These are phyloP conservation scores for Baudoinia panamericana DNA, from an alignment of 495 filamentous ascomycete species.

Conservation along the genomic window DNA sequence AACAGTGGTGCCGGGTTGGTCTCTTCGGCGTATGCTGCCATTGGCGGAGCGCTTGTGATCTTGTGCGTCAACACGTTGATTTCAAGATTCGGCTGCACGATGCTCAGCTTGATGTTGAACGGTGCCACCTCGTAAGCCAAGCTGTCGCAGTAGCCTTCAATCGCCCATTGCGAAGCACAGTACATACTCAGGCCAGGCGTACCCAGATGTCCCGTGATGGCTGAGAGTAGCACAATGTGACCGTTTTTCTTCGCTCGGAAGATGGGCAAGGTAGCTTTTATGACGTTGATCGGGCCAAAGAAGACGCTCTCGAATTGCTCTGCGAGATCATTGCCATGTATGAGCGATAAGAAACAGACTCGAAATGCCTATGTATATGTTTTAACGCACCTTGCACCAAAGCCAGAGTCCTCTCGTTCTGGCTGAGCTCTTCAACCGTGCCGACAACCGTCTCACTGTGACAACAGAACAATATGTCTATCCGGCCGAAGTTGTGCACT, in stretches of 20 bases:
- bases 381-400: too few relatives aligned
- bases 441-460: constrained; percentile 78
- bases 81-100: constrained; percentile 82
- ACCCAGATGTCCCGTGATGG: constrained; percentile 82
- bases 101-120: constrained; percentile 91
- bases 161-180: constrained; percentile 82
- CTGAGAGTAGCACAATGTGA: constrained; percentile 81
- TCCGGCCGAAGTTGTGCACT: constrained; percentile 64
- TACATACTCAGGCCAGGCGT: constrained; percentile 86
- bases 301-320: constrained; percentile 91
- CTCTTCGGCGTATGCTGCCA: constrained; percentile 57
- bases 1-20: constrained; percentile 68
- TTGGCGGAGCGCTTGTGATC: constrained; percentile 64
- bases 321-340: too few relatives aligned
- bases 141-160: constrained; percentile 96
- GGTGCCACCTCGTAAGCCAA: constrained; percentile 94
- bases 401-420: constrained; percentile 56
- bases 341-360: neutral
- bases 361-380: neutral
- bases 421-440: constrained; percentile 78
- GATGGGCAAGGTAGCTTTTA: constrained; percentile 73
- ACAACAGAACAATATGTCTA: constrained; percentile 83
- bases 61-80: constrained; percentile 73
- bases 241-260: constrained; percentile 68
- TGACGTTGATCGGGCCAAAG: constrained; percentile 89